A percentile compares a stretch with the other conserved stretches of the same genome.
phyloP scores from a whole-genome alignment of 805 yeast genomes.

The Barnettozyma sucrosica region DNA sequence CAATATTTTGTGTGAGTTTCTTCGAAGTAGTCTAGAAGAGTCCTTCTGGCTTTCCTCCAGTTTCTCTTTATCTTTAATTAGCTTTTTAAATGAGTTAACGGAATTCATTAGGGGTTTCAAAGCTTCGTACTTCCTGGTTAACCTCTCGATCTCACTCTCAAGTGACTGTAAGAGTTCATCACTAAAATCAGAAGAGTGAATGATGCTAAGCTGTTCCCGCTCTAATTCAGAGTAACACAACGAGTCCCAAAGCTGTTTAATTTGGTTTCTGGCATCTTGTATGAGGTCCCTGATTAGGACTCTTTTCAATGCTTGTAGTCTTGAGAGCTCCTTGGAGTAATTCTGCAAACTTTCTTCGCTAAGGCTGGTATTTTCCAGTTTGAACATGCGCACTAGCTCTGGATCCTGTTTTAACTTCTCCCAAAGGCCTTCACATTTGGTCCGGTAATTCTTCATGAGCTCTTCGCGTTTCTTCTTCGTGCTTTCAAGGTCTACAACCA shows the following conservation, averaged over 20 bases:
- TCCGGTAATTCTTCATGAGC: slow-evolving; percentile 21
- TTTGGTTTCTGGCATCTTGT: slow-evolving; percentile 50
- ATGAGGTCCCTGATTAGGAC: slow-evolving; percentile 66
- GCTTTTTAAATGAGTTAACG: slow-evolving; percentile 48
- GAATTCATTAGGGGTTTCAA: slow-evolving; percentile 50
- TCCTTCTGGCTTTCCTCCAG: slow-evolving; percentile 70
- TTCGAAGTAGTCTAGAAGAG: slow-evolving; percentile 68
- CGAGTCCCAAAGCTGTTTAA: slow-evolving; percentile 55
- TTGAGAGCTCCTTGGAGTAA: slow-evolving; percentile 48
- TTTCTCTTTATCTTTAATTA: slow-evolving; percentile 54
- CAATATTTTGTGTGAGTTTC: slow-evolving; percentile 73
- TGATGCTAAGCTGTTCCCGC: slow-evolving; percentile 38
- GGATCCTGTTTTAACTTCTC: slow-evolving; percentile 44
- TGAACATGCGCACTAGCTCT: slow-evolving; percentile 36
- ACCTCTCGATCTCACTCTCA: slow-evolving; percentile 50
- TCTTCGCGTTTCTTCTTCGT: slow-evolving; percentile 12
- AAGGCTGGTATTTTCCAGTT: slow-evolving; percentile 37
- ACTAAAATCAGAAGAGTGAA: slow-evolving; percentile 37
- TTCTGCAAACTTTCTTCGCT: slow-evolving; percentile 42
- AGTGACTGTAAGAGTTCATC: slow-evolving; percentile 60
- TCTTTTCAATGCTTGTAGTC: slow-evolving; percentile 55
- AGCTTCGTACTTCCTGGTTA: slow-evolving; percentile 44
- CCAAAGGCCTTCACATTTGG: slow-evolving; percentile 51
- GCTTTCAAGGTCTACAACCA: slow-evolving; percentile 11
- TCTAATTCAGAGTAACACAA: slow-evolving; percentile 54